These are phyloP conservation scores for Theobroma cacao DNA, from an alignment of 345 rosid species.

Conservation along the genomic window DNA sequence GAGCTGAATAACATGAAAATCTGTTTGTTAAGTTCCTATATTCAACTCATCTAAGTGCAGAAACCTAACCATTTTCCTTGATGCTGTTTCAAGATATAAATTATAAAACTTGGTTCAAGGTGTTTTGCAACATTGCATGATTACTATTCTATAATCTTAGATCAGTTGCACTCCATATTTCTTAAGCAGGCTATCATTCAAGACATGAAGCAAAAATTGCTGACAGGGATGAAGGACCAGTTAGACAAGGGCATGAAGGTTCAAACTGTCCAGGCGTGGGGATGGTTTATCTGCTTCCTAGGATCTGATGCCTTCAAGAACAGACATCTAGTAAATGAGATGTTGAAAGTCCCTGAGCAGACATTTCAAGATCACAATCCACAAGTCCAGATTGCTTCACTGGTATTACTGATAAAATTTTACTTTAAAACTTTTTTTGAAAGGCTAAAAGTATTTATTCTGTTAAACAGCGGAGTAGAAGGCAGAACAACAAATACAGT, in stretches of 20 bases:
- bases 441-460: neutral
- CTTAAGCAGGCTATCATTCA: slow-evolving; percentile 31
- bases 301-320: slow-evolving; percentile 41
- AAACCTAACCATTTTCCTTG: no score
- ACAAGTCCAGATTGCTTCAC: slow-evolving; percentile 60
- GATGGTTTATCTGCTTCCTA: slow-evolving; percentile 50
- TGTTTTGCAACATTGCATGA: slow-evolving; percentile 1
- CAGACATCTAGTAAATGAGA: slow-evolving; percentile 42
- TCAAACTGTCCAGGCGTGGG: slow-evolving; percentile 57
- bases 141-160: neutral
- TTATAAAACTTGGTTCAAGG: no score
- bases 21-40: neutral
- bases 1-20: neutral
- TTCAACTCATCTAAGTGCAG: no score
- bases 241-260: slow-evolving; percentile 45
- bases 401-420: slow-evolving; percentile 31
- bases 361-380: slow-evolving; percentile 47
- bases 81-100: no score
- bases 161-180: slow-evolving; percentile 13
- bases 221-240: slow-evolving; percentile 39
- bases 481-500: neutral
- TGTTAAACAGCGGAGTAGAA: neutral
- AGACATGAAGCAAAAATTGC: slow-evolving; percentile 42
- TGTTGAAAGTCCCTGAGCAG: slow-evolving; percentile 54
- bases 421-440: neutral